phyloP scores from a whole-genome alignment of 2,329 filamentous ascomycete species.

The Aureobasidium musti region DNA sequence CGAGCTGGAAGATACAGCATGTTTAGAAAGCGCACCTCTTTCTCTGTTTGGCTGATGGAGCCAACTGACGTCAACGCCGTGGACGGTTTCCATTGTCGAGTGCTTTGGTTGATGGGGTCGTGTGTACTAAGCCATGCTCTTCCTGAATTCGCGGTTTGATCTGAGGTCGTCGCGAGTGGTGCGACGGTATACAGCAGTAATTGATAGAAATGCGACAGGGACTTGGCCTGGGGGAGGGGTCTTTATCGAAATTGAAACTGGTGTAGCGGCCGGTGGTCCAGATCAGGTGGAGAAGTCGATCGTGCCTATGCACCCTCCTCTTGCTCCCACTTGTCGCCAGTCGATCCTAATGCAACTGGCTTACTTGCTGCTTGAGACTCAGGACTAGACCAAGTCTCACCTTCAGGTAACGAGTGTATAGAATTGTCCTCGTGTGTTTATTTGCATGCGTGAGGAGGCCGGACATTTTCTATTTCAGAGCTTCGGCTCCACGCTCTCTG shows the following conservation, averaged over 20 bases:
- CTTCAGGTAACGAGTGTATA: neutral
- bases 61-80: slow-evolving; percentile 87
- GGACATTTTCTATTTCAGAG: neutral
- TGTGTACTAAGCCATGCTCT: slow-evolving; percentile 21
- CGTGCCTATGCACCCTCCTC: neutral
- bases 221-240: slow-evolving; percentile 7
- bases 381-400: neutral
- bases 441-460: neutral
- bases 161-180: neutral
- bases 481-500: slow-evolving; percentile 21
- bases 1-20: slow-evolving; percentile 32
- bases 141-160: neutral
- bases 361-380: neutral
- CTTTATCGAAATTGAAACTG: slow-evolving; percentile 12
- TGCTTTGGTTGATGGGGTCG: neutral
- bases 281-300: slow-evolving; percentile 23
- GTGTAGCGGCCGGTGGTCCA: slow-evolving; percentile 24
- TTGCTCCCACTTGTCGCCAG: neutral
- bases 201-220: neutral
- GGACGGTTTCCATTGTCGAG: slow-evolving; percentile 47
- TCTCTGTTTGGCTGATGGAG: slow-evolving; percentile 68
- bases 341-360: neutral
- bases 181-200: neutral
- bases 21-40: slow-evolving; percentile 65
- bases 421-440: too few species aligned